These are phyloP conservation scores for Colletotrichum sojae DNA, from an alignment of 2,329 filamentous ascomycete genomes.

Conservation along the genomic window DNA sequence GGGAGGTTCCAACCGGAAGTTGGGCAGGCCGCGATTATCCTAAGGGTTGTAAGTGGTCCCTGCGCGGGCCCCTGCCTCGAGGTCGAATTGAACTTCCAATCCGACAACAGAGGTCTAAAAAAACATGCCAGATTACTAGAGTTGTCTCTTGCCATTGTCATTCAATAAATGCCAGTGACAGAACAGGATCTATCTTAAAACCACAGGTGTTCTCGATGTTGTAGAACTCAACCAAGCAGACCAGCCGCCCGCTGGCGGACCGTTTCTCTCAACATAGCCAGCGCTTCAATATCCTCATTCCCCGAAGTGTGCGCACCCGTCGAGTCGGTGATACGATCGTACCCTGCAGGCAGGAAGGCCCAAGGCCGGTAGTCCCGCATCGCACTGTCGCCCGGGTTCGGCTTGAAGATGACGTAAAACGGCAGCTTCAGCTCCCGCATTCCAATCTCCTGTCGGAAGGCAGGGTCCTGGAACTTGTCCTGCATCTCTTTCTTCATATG, in stretches of 20 bases:
- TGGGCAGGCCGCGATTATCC: too few species aligned
- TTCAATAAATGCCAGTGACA: too few species aligned
- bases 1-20: too few species aligned
- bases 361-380: slow-evolving; percentile 1
- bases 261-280: not conserved
- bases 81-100: too few species aligned
- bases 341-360: not conserved
- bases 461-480: not conserved
- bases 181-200: too few species aligned
- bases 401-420: slow-evolving; percentile 22
- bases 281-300: not conserved
- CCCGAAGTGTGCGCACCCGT: not conserved
- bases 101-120: too few species aligned
- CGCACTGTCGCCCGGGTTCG: not conserved
- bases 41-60: too few species aligned
- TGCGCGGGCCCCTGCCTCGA: too few species aligned
- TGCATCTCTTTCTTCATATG: not conserved
- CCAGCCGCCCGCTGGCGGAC: not conserved
- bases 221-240: not conserved
- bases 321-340: not conserved
- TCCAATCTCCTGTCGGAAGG: not conserved
- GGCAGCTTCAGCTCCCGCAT: slow-evolving; percentile 14
- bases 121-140: too few species aligned
- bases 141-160: too few species aligned
- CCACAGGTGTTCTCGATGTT: too few species aligned